These are phyloP conservation scores for Apiospora malaysiana DNA, from an alignment of 2,329 filamentous ascomycete genomes.

Conservation along the genomic window DNA sequence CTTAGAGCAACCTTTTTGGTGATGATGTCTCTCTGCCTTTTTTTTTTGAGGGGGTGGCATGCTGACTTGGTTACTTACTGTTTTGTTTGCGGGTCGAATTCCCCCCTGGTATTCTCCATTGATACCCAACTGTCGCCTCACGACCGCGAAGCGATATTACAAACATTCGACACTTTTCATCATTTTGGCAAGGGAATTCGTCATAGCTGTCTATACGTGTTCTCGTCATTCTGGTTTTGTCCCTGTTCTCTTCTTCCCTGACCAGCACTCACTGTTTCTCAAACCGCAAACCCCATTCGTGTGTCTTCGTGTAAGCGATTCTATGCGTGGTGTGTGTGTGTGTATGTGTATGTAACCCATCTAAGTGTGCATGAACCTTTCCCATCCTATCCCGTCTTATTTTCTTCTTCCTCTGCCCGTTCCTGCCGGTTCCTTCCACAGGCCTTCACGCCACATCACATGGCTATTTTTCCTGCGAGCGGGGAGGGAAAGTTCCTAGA, in stretches of 20 bases:
- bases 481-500: neutral
- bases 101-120: neutral
- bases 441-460: neutral
- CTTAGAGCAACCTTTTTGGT: neutral
- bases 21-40: neutral
- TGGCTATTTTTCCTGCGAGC: neutral
- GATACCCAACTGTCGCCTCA: constrained; percentile 16
- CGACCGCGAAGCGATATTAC: constrained; percentile 13
- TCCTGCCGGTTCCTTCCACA: neutral
- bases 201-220: neutral
- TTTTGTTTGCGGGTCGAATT: neutral
- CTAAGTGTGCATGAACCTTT: neutral
- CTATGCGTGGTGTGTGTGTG: neutral
- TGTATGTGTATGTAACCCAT: neutral
- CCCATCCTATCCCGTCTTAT: constrained; percentile 6
- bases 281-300: too few relatives aligned
- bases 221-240: neutral
- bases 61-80: neutral
- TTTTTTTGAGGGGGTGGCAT: neutral
- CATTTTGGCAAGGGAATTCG: neutral
- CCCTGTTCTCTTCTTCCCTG: neutral
- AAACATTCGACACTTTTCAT: neutral
- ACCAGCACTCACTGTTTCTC: neutral
- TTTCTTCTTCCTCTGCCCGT: neutral
- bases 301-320: too few relatives aligned